Base-by-base conservation (phyloP, 177 flowering plant genomes). In the Vitis hybrid region DNA sequence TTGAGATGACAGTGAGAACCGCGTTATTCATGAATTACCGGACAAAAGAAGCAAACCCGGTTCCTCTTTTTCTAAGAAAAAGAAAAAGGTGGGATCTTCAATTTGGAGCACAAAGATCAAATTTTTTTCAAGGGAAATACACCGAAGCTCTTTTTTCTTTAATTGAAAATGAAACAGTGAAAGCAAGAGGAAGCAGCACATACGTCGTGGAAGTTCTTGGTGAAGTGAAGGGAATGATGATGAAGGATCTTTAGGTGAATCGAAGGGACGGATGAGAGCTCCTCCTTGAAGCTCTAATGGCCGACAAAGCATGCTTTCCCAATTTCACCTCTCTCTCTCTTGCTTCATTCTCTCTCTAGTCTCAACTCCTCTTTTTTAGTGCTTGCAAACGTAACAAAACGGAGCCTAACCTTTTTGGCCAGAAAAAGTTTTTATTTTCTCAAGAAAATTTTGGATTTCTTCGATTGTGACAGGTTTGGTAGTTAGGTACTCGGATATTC, bases 251-350 rank as follows among this genome's bases (percentile, higher is more conserved):
- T 49, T 50, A 50, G 19, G 48, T 56, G 73, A 67, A 71, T 69
- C 65, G 26, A 64, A 64, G 45, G 33, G 69, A 67, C 48, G 67
- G 70, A 58, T 29, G 68, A 58, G 73, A 77, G 76, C 73, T 74
- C 72, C 53, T 64, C 55, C 7, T 19, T 78, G 86, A 82, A 81
- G 80, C 85, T 81, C 71, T 73, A 76, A 85, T 88, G 92, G 89
- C 89, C 82, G 86, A 83, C 90, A 83, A 80, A 66, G 80, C 86
- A 79, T 79, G 82, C 81, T 71, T 60, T 74, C 74, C 45, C 45
- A 39, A 64, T 66, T 21, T 62, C 64, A 52, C 52, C 63, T 56
- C 68, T 74, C 75, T 62, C 71, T 62, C 69, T 70, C 56, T 62
- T 3, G 55, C 12, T 59, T 50, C 48, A 51, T 60, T 65, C 19